Conservation (phyloP, 208 protist genomes). For the Trypanosoma boissoni region DNA sequence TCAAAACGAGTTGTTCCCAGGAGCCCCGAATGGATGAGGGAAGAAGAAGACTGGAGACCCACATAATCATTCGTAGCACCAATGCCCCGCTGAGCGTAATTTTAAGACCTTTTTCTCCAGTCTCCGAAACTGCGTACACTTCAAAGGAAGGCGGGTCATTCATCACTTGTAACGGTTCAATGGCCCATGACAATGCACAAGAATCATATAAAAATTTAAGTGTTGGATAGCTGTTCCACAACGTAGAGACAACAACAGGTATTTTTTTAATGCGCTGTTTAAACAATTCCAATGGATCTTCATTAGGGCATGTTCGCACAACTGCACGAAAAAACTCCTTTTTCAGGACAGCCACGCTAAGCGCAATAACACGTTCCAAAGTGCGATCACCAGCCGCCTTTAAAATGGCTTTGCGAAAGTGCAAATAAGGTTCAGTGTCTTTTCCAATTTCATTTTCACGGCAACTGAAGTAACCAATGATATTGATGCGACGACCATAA, state of each 20-base stretch:
- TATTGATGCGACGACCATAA: conserved; percentile 51
- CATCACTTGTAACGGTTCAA: conserved; percentile 22
- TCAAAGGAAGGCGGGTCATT: conserved; percentile 23
- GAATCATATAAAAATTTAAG: conserved; percentile 73
- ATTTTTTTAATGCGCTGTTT: conserved; percentile 27
- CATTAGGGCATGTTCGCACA: conserved; percentile 16
- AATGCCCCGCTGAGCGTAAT: conserved; percentile 38
- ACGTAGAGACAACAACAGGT: conserved; percentile 28
- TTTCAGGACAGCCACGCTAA: conserved; percentile 42
- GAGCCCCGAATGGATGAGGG: conserved; percentile 27
- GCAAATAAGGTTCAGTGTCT: conserved; percentile 38
- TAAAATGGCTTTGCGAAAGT: conserved; percentile 55
- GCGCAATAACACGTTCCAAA: conserved; percentile 56
- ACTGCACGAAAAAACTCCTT: conserved; percentile 49
- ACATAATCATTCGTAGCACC: conserved; percentile 39
- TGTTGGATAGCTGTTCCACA: conserved; percentile 70
- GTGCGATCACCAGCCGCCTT: conserved; percentile 75
- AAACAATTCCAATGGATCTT: conserved; percentile 34
- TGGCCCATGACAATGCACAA: conserved; percentile 30
- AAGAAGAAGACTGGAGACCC: conserved; percentile 32
- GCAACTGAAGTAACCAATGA: conserved; percentile 70
- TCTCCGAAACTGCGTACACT: conserved; percentile 34
- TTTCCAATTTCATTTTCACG: conserved; percentile 36
- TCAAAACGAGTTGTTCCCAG: conserved; percentile 62
- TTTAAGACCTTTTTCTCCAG: conserved; percentile 32